These are phyloP conservation scores for Penicillium sp. DNA, from an alignment of 2,329 filamentous ascomycete species.

Conservation along the genomic window DNA sequence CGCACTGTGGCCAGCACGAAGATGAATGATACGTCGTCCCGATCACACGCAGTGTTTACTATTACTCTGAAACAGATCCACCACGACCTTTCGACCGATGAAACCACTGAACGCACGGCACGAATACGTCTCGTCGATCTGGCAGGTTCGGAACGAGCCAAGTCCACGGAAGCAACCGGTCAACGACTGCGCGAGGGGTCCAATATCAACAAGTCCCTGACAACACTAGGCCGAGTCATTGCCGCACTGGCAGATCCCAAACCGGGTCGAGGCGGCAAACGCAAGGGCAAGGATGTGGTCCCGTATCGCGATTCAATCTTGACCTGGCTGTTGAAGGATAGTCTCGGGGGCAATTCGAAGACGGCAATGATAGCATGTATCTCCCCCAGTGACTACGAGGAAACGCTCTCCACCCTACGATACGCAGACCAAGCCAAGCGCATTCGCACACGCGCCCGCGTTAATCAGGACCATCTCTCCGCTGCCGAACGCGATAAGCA, in stretches of 20 bases:
- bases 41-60: slow-evolving; percentile 94
- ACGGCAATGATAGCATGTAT: slow-evolving; percentile 99
- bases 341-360: slow-evolving; percentile 89
- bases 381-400: slow-evolving; percentile 88
- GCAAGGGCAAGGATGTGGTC: slow-evolving; percentile 64
- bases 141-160: slow-evolving; percentile 87
- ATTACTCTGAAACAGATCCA: slow-evolving; percentile 98
- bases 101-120: slow-evolving; percentile 88
- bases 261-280: slow-evolving; percentile 41
- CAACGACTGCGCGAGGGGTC: slow-evolving; percentile 83
- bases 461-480: slow-evolving; percentile 91
- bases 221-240: slow-evolving; percentile 89
- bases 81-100: slow-evolving; percentile 92
- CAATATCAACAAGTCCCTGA: slow-evolving; percentile 98
- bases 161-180: slow-evolving; percentile 89
- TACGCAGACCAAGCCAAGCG: slow-evolving; percentile 97
- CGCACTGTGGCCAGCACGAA: slow-evolving; percentile 88
- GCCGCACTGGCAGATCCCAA: slow-evolving; percentile 74
- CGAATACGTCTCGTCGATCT: slow-evolving; percentile 91
- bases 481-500: slow-evolving; percentile 89
- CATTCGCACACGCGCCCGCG: slow-evolving; percentile 84
- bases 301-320: slow-evolving; percentile 84
- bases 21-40: slow-evolving; percentile 97
- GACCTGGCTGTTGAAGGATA: slow-evolving; percentile 87
- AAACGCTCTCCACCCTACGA: slow-evolving; percentile 87